These are phyloP conservation scores for Atractiella rhizophila DNA, from an alignment of 768 basidiomycete species.

Conservation along the genomic window DNA sequence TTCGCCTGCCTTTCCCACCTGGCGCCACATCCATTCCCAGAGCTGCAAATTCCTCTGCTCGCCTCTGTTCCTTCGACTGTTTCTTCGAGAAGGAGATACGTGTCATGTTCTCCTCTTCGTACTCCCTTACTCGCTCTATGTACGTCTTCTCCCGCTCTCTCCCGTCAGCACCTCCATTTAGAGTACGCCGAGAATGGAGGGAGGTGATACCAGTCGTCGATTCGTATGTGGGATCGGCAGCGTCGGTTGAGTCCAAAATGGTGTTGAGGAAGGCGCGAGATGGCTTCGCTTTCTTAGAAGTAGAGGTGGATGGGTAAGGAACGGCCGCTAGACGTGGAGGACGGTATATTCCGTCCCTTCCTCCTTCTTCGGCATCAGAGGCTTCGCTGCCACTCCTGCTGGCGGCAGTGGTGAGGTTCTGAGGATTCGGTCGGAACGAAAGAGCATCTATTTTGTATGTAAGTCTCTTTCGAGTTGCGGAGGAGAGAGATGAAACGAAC, in stretches of 20 bases:
- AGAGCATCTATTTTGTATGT: slow-evolving; percentile 42
- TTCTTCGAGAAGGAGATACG: slow-evolving; percentile 73
- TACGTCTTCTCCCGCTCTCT: slow-evolving; percentile 13
- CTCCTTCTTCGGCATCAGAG: slow-evolving; percentile 16
- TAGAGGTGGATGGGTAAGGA: slow-evolving; percentile 45
- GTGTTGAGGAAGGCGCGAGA: not conserved
- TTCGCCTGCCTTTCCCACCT: slow-evolving; percentile 18
- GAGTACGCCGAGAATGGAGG: slow-evolving; percentile 21
- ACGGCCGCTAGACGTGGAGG: slow-evolving; percentile 73
- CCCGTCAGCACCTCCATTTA: not conserved
- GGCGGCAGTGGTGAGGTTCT: slow-evolving; percentile 36
- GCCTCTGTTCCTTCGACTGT: slow-evolving; percentile 40
- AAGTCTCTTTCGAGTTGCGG: not conserved
- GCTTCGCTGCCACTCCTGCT: slow-evolving; percentile 16
- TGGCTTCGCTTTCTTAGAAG: slow-evolving; percentile 28
- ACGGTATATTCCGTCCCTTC: slow-evolving; percentile 20
- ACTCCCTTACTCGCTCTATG: slow-evolving; percentile 43
- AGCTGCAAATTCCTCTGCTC: slow-evolving; percentile 69
- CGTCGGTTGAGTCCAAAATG: not conserved
- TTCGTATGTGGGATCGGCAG: not conserved
- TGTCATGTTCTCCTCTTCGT: slow-evolving; percentile 85
- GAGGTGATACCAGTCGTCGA: not conserved
- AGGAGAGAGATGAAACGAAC: not conserved
- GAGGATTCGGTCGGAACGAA: slow-evolving; percentile 71
- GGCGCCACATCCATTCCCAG: slow-evolving; percentile 34